Evolutionary conservation across 2,329 filamentous ascomycete species (phyloP).

Genomic region (Lachnellula hyalina): DNA sequence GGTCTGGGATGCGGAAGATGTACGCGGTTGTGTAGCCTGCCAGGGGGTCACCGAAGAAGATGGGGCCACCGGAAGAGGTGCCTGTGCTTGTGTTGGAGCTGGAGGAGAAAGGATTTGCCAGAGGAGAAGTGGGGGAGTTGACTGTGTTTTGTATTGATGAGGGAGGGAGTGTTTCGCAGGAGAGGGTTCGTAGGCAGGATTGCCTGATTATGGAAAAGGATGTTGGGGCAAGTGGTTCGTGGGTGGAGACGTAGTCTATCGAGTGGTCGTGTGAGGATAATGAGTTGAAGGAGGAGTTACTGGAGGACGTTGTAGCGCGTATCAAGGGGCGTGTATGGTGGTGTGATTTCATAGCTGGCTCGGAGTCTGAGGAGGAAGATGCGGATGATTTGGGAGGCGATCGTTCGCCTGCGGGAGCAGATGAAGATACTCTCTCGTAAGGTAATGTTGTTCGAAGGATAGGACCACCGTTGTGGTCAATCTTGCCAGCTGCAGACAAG

Average conservation of each 20-base stretch:
- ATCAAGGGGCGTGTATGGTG: conserved; percentile 16
- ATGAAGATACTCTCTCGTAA: conserved; percentile 50
- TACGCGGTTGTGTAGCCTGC: conserved; percentile 66
- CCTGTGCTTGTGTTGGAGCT: conserved; percentile 36
- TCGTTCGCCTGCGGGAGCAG: conserved; percentile 15
- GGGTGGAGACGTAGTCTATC: conserved; percentile 63
- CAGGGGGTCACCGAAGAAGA: conserved; percentile 62
- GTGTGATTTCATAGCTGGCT: conserved; percentile 19
- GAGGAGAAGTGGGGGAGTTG: conserved; percentile 36
- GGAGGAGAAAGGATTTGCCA: conserved; percentile 35
- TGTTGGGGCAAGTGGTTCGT: conserved; percentile 55
- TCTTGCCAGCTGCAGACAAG: conserved; percentile 7
- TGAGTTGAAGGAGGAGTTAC: conserved; percentile 39
- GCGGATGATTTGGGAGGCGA: conserved; percentile 28
- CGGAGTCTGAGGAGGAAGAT: conserved; percentile 24
- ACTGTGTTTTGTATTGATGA: conserved; percentile 36
- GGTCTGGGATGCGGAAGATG: conserved; percentile 64
- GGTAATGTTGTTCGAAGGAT: conserved; percentile 57
- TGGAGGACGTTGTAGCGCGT: conserved; percentile 22
- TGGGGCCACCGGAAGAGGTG: conserved; percentile 56
- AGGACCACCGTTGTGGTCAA: conserved; percentile 36
- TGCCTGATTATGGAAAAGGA: conserved; percentile 64
- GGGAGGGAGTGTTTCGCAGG: conserved; percentile 59
- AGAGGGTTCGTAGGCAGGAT: conserved; percentile 61
- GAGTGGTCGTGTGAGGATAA: conserved; percentile 54